A percentile compares a stretch with the other conserved stretches of the same genome.
Evolutionary conservation across 192 early-diverging fungal genomes (phyloP).

Genomic region (Backusella sp.): DNA sequence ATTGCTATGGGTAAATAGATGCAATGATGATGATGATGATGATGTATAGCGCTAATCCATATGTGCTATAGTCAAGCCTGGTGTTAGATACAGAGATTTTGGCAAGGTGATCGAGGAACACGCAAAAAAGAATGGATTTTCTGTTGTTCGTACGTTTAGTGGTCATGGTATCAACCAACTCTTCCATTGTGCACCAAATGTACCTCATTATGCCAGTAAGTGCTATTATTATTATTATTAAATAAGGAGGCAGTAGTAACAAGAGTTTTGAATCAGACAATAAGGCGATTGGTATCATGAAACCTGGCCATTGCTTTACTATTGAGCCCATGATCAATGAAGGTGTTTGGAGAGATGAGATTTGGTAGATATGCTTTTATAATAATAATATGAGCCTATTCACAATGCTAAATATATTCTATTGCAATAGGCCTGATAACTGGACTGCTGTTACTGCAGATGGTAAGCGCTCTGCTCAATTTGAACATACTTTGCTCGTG

Average conservation of each 20-base stretch:
- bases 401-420: background rate
- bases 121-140: conserved; percentile 81
- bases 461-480: conserved; percentile 95
- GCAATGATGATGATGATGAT: conserved; percentile 13
- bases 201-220: conserved; percentile 88
- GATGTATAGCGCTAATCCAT: background rate
- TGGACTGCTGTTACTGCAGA: conserved; percentile 93
- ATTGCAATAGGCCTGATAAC: conserved; percentile 54
- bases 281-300: conserved; percentile 94
- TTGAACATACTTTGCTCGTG: conserved; percentile 93
- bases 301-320: conserved; percentile 93
- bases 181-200: conserved; percentile 89
- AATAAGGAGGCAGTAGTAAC: background rate
- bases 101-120: conserved; percentile 87
- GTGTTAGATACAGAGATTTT: conserved; percentile 86
- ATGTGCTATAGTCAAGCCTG: conserved; percentile 73
- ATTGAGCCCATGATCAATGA: conserved; percentile 99
- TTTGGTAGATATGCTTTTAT: conserved; percentile 39
- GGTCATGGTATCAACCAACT: conserved; percentile 88
- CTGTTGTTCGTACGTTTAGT: conserved; percentile 87
- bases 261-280: conserved; percentile 50
- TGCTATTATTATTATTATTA: background rate
- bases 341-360: conserved; percentile 64
- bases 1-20: conserved; percentile 75
- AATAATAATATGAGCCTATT: no score